Percentiles rank a stretch among this genome's conserved stretches.
Conservation (phyloP, 352 stramenopile genomes). For the Pythium sp. region DNA sequence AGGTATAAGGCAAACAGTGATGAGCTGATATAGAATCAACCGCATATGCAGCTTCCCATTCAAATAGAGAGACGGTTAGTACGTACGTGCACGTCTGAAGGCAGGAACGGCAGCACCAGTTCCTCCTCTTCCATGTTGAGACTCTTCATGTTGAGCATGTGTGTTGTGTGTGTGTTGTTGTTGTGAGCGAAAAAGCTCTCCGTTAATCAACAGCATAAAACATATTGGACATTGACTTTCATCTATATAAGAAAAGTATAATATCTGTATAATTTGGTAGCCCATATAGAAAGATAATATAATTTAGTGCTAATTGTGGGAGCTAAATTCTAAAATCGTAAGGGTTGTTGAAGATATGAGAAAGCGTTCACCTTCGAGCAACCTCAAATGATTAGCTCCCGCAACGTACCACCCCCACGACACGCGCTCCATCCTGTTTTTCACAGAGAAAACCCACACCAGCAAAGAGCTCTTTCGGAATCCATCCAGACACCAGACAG, state of each 20-base stretch:
- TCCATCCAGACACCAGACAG: not conserved
- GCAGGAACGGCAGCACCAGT: slow-evolving; percentile 12
- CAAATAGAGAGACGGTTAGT: not conserved
- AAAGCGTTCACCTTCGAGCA: not conserved
- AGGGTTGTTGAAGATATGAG: not conserved
- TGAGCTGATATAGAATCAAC: not conserved
- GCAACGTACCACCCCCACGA: not conserved
- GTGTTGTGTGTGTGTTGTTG: not conserved
- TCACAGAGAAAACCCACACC: not conserved
- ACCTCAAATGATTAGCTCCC: not conserved
- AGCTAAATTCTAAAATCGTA: not conserved
- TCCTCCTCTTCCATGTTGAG: slow-evolving; percentile 3
- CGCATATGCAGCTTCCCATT: not conserved
- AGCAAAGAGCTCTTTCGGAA: not conserved
- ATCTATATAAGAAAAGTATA: not conserved
- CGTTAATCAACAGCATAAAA: no score
- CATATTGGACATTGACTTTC: no score
- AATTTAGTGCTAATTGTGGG: not conserved
- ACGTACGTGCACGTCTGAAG: slow-evolving; percentile 28
- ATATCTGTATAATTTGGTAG: not conserved
- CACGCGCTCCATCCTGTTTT: not conserved
- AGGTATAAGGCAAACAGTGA: not conserved
- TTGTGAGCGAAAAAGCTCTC: no score
- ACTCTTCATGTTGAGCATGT: slow-evolving; percentile 1
- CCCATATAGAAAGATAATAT: not conserved